Evolutionary conservation across 371 early-diverging fungal species (phyloP), one percentile per base, ranked within the genome.

Genomic region (Rhizopus sp.): DNA sequence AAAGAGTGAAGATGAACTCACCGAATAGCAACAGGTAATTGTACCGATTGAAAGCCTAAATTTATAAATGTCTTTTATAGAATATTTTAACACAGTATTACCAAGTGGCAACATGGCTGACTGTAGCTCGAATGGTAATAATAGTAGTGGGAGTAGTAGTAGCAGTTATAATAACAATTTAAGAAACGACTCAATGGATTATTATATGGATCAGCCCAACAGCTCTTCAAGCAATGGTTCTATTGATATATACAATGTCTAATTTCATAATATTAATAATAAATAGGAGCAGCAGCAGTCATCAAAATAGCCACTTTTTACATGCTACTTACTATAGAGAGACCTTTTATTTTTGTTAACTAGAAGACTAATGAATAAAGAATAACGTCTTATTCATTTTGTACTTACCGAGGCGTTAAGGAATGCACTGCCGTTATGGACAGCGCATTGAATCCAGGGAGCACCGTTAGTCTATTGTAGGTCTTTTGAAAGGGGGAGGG

Each of bases 161-260:
- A 7, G 10, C 16, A 15, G 13, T 15, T 46, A 23, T 46, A 29
- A 41, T 41, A 41, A 41, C 41, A 15, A 10, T 37, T 37, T 13
- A 23, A 23, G 23, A 37, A 37, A 37, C 13, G 13, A 10, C 38
- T 37, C 38, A 37, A 5, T 37, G 38, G 38, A 37, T 5, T 37
- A 37, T 37, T 37, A 37, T 37, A 51, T 46, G 29, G 58, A 47
- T 8, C 52, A 59, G 32, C 32, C 48, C n/a, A 29, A 48, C 16
- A 59, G 63, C 23, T 63, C 63, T n/a, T 57, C 58, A 32, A 53
- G 54, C 1, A 63, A 59, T 32, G 63, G 63, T 3, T 63, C 63
- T 8, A 53, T 35, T 3, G 63, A 63, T 33, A 63, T 63, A 2
- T 63, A 63, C 12, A 57, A 63, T 7, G 38, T 50, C 23, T 23